A percentile compares a stretch with the other conserved stretches of the same genome.
phyloP scores from a whole-genome alignment of 208 protist genomes.

The Crithidia mellificae region DNA sequence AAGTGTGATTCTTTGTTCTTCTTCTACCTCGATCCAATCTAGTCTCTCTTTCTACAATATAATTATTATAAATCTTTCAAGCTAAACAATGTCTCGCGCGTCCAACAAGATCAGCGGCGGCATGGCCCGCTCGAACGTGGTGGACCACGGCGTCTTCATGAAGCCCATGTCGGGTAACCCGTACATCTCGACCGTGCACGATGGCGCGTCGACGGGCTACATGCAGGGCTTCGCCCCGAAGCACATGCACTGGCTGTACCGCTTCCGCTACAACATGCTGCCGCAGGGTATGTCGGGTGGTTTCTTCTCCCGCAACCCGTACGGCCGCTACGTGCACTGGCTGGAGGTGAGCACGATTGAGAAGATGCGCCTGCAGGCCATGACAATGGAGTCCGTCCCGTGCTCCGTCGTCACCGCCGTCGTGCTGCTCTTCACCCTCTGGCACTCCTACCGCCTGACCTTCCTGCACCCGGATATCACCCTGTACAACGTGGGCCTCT shows the following conservation, averaged over 20 bases:
- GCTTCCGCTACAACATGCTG: conserved; percentile 82
- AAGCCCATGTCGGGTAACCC: conserved; percentile 78
- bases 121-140: conserved; percentile 54
- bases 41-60: too few relatives aligned
- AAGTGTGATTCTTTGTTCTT: background rate
- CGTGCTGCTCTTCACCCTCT: conserved; percentile 59
- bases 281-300: conserved; percentile 65
- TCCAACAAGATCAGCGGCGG: conserved; percentile 61
- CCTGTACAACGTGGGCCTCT: conserved; percentile 76
- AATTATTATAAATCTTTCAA: background rate
- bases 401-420: conserved; percentile 42
- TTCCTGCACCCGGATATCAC: conserved; percentile 83
- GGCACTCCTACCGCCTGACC: conserved; percentile 67
- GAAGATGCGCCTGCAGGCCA: conserved; percentile 70
- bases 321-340: conserved; percentile 83
- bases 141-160: conserved; percentile 72
- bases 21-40: background rate
- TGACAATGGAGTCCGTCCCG: conserved; percentile 64
- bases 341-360: conserved; percentile 85
- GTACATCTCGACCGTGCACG: conserved; percentile 68
- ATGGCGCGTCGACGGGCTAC: conserved; percentile 74
- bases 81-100: conserved; percentile 52
- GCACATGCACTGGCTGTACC: conserved; percentile 78
- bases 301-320: conserved; percentile 83
- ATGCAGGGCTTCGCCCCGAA: conserved; percentile 69